Evolutionary conservation across 2,329 filamentous ascomycete species (phyloP).

Genomic region (Cordyceps sp.): DNA sequence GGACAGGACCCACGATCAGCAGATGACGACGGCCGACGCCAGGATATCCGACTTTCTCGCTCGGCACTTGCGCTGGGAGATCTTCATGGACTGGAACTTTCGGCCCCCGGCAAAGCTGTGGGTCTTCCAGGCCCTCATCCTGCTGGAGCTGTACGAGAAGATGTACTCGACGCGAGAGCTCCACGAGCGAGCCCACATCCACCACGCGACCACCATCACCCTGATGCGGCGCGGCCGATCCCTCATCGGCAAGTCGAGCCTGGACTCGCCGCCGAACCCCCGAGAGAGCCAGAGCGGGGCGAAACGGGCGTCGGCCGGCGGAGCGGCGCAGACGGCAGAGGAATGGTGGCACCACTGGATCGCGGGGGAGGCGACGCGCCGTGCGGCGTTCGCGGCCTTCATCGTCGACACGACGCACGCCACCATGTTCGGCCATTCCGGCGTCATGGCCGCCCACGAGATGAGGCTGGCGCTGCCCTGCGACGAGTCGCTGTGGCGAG

Average conservation of each 20-base stretch:
- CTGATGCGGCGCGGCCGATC: conserved; percentile 89
- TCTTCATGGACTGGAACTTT: conserved; percentile 84
- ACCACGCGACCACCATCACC: conserved; percentile 89
- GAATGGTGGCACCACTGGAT: conserved; percentile 97
- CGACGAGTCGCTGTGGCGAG: conserved; percentile 84
- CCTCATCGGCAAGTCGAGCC: conserved; percentile 67
- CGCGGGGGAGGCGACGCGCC: conserved; percentile 74
- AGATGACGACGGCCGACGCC: conserved; percentile 59
- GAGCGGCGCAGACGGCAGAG: conserved; percentile 51
- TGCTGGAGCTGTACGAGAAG: conserved; percentile 92
- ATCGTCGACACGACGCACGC: conserved; percentile 91
- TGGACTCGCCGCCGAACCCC: conserved; percentile 67
- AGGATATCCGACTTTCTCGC: conserved; percentile 80
- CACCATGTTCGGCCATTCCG: conserved; percentile 95
- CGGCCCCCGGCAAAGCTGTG: conserved; percentile 85
- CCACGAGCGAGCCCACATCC: conserved; percentile 89
- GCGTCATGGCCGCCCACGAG: conserved; percentile 93
- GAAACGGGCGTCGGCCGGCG: conserved; percentile 44
- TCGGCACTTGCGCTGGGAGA: conserved; percentile 88
- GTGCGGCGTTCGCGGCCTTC: conserved; percentile 86
- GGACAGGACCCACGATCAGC: conserved; percentile 62
- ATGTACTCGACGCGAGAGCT: conserved; percentile 87
- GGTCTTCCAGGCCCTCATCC: conserved; percentile 81
- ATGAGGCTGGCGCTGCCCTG: conserved; percentile 83
- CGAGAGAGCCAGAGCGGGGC: conserved; percentile 42